Evolutionary conservation across 1,139 yeast species (phyloP).

Genomic region (Magnusiomyces ingens): DNA sequence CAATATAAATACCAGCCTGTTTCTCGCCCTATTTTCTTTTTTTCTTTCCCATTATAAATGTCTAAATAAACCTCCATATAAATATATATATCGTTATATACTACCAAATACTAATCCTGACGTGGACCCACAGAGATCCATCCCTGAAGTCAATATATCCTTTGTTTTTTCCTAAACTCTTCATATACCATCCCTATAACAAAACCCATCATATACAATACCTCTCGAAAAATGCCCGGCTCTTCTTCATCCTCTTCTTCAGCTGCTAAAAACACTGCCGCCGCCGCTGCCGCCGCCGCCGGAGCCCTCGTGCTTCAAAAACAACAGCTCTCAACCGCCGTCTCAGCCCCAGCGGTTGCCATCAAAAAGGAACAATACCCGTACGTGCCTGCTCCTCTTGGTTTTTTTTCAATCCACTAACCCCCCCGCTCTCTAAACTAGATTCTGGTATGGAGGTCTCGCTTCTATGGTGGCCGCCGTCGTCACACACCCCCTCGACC

Average conservation of each 20-base stretch:
- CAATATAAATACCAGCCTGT: too few species aligned
- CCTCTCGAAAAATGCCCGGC: background rate
- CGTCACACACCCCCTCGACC: constrained; percentile 61
- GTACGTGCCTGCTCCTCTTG: constrained; percentile 12
- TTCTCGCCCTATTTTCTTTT: too few species aligned
- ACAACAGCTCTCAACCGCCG: background rate
- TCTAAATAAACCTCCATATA: too few species aligned
- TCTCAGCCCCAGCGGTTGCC: background rate
- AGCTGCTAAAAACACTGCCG: background rate
- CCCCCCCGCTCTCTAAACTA: constrained; percentile 9
- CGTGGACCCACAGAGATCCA: too few species aligned
- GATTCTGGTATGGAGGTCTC: constrained; percentile 54
- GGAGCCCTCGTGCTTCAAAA: background rate
- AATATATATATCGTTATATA: too few species aligned
- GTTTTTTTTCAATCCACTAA: background rate
- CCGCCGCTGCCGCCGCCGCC: constrained; percentile 4
- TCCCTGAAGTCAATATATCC: too few species aligned
- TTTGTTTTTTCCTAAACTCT: too few species aligned
- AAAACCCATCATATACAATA: too few species aligned
- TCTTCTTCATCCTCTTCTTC: constrained; percentile 3
- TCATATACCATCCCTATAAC: too few species aligned
- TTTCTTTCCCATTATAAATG: too few species aligned
- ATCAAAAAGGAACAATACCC: constrained; percentile 15
- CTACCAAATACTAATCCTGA: too few species aligned
- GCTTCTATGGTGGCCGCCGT: constrained; percentile 39